Conservation (phyloP, 169 alveolate species). For the Plasmodium falciparum region DNA sequence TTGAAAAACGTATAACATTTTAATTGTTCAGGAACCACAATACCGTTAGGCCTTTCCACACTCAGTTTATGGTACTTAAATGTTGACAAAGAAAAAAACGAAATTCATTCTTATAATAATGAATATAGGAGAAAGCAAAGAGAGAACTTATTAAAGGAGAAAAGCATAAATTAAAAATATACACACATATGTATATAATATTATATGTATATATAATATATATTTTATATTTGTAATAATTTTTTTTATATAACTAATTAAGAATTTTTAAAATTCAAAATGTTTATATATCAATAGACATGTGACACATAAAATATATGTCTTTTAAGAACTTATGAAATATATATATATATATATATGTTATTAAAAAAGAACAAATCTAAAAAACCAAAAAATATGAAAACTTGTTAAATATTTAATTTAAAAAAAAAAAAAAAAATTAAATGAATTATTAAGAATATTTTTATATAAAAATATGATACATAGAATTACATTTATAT, state of each 20-base stretch:
- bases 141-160: slow-evolving; percentile 5
- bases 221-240: background rate
- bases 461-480: too few relatives aligned
- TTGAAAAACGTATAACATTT: background rate
- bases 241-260: background rate
- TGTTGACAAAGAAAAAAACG: slow-evolving; percentile 47
- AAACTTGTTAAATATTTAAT: too few relatives aligned
- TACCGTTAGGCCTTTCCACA: slow-evolving; percentile 48
- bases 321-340: too few relatives aligned
- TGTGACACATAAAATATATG: too few relatives aligned
- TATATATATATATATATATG: too few relatives aligned
- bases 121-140: slow-evolving; percentile 73
- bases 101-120: slow-evolving; percentile 45
- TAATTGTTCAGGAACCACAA: slow-evolving; percentile 31
- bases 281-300: background rate
- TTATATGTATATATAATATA: too few relatives aligned
- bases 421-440: too few relatives aligned
- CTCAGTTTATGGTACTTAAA: slow-evolving; percentile 57
- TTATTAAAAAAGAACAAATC: too few relatives aligned
- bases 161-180: background rate
- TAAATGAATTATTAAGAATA: too few relatives aligned
- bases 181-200: too few relatives aligned
- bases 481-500: too few relatives aligned
- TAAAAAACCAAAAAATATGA: too few relatives aligned
- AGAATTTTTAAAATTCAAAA: background rate